A percentile compares a stretch with the other conserved stretches of the same genome.
Evolutionary conservation across 1,139 yeast genomes (phyloP).

Genomic region (Candida sp.): DNA sequence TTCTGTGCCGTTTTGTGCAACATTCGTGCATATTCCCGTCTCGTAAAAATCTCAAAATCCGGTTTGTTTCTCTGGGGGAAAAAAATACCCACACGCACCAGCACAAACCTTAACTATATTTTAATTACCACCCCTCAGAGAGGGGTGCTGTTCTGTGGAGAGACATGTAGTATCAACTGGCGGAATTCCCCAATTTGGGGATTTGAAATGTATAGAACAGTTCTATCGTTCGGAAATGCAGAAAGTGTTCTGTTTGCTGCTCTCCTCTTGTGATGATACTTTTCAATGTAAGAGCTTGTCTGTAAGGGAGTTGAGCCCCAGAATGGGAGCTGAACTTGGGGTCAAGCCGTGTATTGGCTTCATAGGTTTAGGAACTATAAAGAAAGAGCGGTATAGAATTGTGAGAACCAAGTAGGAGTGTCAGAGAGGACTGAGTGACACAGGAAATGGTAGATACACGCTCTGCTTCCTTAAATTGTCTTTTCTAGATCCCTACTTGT

Average conservation of each 20-base stretch:
- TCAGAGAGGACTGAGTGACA: too few species aligned
- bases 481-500: neutral
- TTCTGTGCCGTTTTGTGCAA: neutral
- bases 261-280: neutral
- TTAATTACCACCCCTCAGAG: neutral
- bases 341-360: neutral
- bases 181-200: too few species aligned
- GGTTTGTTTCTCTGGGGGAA: neutral
- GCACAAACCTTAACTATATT: neutral
- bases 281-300: too few species aligned
- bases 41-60: slow-evolving; percentile 1
- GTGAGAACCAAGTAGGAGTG: too few species aligned
- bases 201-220: too few species aligned
- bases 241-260: neutral
- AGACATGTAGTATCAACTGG: too few species aligned
- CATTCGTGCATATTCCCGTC: slow-evolving; percentile 1
- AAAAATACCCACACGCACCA: neutral
- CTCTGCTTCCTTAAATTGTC: too few species aligned
- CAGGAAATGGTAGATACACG: too few species aligned
- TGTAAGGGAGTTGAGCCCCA: too few species aligned
- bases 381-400: neutral
- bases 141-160: neutral
- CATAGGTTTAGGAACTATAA: neutral
- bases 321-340: neutral
- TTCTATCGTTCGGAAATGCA: neutral